Percentiles rank a stretch among this genome's conserved stretches.
phyloP scores from a whole-genome alignment of 1,284 basidiomycete genomes.

The Cutaneotrichosporon mucoides region DNA sequence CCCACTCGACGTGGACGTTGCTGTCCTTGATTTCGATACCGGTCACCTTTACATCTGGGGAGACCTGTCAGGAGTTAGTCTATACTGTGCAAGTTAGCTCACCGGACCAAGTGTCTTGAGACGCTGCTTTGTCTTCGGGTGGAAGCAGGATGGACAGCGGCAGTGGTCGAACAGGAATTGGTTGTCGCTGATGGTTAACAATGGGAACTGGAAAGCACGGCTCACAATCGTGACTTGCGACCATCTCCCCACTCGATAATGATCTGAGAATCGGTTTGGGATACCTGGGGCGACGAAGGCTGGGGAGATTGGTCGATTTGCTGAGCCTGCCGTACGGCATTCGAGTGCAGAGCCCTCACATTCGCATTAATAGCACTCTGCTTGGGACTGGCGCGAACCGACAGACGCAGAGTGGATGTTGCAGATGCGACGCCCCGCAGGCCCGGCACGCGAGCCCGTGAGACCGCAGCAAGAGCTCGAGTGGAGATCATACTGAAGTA shows the following conservation, averaged over 20 bases:
- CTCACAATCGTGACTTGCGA: slow-evolving; percentile 7
- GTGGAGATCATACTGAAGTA: not conserved
- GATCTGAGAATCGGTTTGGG: slow-evolving; percentile 2
- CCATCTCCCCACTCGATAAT: slow-evolving; percentile 10
- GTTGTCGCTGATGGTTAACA: slow-evolving; percentile 55
- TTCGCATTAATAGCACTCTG: not conserved
- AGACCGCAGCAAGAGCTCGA: not conserved
- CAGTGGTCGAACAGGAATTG: slow-evolving; percentile 81
- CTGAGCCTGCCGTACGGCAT: not conserved
- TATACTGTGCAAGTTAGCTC: slow-evolving; percentile 19
- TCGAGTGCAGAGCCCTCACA: not conserved
- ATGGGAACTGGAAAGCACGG: not conserved
- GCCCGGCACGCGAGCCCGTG: not conserved
- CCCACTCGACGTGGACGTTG: slow-evolving; percentile 48
- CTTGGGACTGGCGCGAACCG: not conserved
- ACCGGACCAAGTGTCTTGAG: slow-evolving; percentile 80
- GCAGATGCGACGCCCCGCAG: not conserved
- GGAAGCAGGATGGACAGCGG: slow-evolving; percentile 80
- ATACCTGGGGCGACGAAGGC: slow-evolving; percentile 8
- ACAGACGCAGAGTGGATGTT: not conserved
- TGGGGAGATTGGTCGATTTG: not conserved
- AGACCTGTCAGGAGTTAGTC: slow-evolving; percentile 57
- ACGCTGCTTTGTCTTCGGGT: slow-evolving; percentile 83
- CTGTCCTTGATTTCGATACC: slow-evolving; percentile 13
- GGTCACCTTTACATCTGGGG: slow-evolving; percentile 57